Evolutionary conservation across 805 yeast genomes (phyloP).

Genomic region (Zygoascus flipseniorum): DNA sequence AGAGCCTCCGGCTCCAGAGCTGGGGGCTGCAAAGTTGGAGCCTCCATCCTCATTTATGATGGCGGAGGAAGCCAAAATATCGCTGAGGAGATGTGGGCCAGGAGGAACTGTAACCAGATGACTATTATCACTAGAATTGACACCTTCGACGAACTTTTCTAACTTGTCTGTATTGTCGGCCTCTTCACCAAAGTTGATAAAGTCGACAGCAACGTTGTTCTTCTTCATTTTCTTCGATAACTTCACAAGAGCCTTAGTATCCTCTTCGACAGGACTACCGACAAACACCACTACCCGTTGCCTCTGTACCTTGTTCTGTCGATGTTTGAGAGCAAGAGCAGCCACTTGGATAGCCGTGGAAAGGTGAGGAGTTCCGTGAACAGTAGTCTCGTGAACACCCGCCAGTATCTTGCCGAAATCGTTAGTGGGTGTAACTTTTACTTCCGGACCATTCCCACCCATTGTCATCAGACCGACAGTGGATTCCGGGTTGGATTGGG

Average conservation of each 20-base stretch:
- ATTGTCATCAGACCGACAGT: conserved; percentile 86
- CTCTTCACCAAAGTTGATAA: conserved; percentile 89
- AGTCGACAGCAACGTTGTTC: conserved; percentile 82
- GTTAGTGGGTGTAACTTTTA: conserved; percentile 77
- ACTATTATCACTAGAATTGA: conserved; percentile 51
- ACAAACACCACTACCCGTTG: conserved; percentile 87
- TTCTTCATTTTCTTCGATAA: conserved; percentile 90
- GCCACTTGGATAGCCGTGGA: conserved; percentile 89
- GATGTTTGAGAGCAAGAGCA: conserved; percentile 83
- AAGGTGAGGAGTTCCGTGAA: conserved; percentile 61
- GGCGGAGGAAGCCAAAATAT: conserved; percentile 67
- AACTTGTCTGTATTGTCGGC: conserved; percentile 65
- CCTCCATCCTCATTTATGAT: conserved; percentile 56
- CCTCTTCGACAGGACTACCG: conserved; percentile 73
- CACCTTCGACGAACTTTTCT: conserved; percentile 66
- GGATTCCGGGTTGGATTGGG: conserved; percentile 84
- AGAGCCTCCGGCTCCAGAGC: conserved; percentile 29
- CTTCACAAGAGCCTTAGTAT: conserved; percentile 63
- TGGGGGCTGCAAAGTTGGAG: conserved; percentile 26
- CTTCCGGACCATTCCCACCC: conserved; percentile 73
- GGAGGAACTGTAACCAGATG: conserved; percentile 84
- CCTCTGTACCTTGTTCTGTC: conserved; percentile 87
- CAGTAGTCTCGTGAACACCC: conserved; percentile 70
- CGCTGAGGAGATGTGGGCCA: conserved; percentile 77
- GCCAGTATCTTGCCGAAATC: conserved; percentile 80